Base-by-base conservation (phyloP, 441 rosid genomes). In the Jatropha multifida region DNA sequence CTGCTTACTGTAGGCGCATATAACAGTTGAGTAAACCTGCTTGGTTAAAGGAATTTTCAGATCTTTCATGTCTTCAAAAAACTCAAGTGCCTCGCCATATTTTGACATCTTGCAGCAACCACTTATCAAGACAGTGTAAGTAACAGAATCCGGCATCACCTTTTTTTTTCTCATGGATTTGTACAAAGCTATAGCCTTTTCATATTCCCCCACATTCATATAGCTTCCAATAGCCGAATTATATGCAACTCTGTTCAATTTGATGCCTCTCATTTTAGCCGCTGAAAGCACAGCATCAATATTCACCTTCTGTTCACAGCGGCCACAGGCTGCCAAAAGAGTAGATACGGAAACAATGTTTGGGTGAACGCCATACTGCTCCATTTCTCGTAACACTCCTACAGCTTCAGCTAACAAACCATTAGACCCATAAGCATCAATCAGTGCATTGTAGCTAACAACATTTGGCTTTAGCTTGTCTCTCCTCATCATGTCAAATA, bases 351-450 rank as follows among this genome's bases (percentile, higher is more conserved):
- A 89, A 74, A 94, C 97, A 79, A 88, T 79, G 65, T 92, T 91
- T 72, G 97, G 97, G 68, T 83, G 76, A 77, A 86, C 65, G 1
- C 92, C 88, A 75, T 87, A 87, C 84, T 84, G 91, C 84, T 92
- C 98, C 97, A 94, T 92, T 83, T 85, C 90, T 68, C 90, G 84
- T 75, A 94, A 84, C 38, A 91, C 76, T 74, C 80, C 86, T 69
- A 92, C 94, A 71, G 98, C 97, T 85, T 94, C 90, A 44, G 85
- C 82, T 65, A 94, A 77, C 81, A 90, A 79, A 65, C 97, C 96
- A 78, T 86, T 90, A 63, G 98, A 91, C 70, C 97, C 97, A 84
- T 90, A 90, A 62, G 98, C 97, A 86, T 94, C 94, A 80, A 94
- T 88, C 51, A 94, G 80, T 4, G 98, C 97, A 81, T 93, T 94